Evolutionary conservation across 2,329 filamentous ascomycete species (phyloP), one percentile per base, ranked within the genome.

Genomic region (Fusarium tupiense): DNA sequence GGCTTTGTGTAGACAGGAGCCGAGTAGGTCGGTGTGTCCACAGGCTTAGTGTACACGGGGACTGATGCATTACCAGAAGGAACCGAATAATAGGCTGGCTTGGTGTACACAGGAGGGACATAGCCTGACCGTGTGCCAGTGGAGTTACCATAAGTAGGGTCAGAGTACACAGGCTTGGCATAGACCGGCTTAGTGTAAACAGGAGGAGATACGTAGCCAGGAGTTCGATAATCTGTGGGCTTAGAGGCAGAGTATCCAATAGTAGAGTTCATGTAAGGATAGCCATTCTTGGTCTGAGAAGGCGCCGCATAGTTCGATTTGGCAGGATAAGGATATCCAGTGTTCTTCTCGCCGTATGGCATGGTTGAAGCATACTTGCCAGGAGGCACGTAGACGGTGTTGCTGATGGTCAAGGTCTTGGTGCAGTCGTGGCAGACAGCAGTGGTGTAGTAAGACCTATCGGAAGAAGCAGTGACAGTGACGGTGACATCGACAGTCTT

Each of bases 401-500:
- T 61, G 26, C 67, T 64, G 41, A 59, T 29, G 19, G 71, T 64
- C 35, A 57, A 33, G 31, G 63, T 73, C 41, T 73, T 29, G 26
- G 63, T 61, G 53, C 67, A 67, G 8, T 75, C 72, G 11, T 50
- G 40, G 49, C 58, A 76, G 24, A 64, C 64, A 19, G 64, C 37
- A 13, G 74, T 75, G 59, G 66, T 70, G 46, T 70, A 66, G 64
- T 73, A 63, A 14, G 76, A 61, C n/a, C 66, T 61, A 26, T 77
- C 71, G 38, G 80, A 70, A 5, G 78, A 76, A 37, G 79, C 77
- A 20, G 82, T 82, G 44, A 83, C 76, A 19, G 82, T 82, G 3
- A 82, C 60, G 17, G 82, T 83, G 22, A 82, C 73, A 33, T 83
- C 82, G 13, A 83, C 60, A 8, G 80, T 83, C 37, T 73, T 78